Evolutionary conservation across 371 early-diverging fungal genomes (phyloP).

Genomic region (Sporodiniella umbellata): DNA sequence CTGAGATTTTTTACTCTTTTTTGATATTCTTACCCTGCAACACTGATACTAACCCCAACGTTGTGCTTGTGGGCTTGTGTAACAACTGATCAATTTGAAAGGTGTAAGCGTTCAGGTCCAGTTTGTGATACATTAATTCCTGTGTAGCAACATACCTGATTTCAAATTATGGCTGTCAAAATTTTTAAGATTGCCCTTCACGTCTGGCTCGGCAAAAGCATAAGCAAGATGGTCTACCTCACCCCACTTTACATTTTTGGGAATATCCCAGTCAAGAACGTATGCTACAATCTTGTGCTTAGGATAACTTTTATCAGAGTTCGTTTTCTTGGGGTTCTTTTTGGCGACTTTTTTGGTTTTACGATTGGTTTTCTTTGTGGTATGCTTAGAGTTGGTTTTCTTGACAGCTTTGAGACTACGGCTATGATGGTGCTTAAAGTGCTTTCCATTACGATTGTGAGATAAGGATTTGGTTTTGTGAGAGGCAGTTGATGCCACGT

Average conservation of each 20-base stretch:
- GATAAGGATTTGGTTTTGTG: neutral
- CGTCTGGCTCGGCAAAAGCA: conserved; percentile 35
- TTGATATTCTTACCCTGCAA: conserved; percentile 33
- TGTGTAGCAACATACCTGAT: neutral
- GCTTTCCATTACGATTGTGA: neutral
- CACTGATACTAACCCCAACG: conserved; percentile 33
- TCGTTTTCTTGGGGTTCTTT: neutral
- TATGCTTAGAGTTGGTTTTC: neutral
- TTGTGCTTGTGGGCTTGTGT: conserved; percentile 34
- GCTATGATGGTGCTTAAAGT: neutral
- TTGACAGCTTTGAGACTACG: neutral
- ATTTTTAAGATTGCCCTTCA: conserved; percentile 22
- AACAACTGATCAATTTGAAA: conserved; percentile 19
- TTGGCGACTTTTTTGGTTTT: neutral
- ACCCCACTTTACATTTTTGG: conserved; percentile 29
- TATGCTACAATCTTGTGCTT: conserved; percentile 26
- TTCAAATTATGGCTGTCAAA: conserved; percentile 11
- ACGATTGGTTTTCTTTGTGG: neutral
- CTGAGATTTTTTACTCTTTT: neutral
- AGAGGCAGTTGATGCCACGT: neutral
- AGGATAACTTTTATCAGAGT: conserved; percentile 3
- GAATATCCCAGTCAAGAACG: conserved; percentile 43
- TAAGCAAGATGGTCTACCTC: conserved; percentile 41
- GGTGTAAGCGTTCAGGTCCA: neutral
- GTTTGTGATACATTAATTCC: neutral